These are phyloP conservation scores for Tremellales sp. DNA, from an alignment of 1,284 basidiomycete species.

Conservation along the genomic window DNA sequence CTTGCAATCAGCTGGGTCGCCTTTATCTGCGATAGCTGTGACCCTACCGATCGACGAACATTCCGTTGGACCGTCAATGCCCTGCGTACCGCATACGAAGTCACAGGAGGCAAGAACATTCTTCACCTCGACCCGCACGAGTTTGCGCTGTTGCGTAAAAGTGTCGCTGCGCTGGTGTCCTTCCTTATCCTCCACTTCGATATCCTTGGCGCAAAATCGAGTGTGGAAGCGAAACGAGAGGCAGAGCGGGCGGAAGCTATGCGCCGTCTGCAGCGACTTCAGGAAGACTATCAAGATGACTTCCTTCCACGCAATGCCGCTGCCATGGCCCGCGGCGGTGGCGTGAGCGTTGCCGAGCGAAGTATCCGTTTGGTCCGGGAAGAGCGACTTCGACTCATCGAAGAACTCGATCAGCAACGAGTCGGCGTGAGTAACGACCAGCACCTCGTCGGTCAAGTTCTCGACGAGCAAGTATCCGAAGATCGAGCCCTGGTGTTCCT, in stretches of 20 bases:
- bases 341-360: slow-evolving; percentile 51
- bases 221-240: slow-evolving; percentile 78
- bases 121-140: slow-evolving; percentile 82
- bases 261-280: slow-evolving; percentile 59
- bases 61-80: slow-evolving; percentile 99
- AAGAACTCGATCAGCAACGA: slow-evolving; percentile 61
- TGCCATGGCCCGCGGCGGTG: slow-evolving; percentile 14
- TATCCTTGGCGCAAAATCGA: slow-evolving; percentile 88
- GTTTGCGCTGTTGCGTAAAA: slow-evolving; percentile 81
- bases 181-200: slow-evolving; percentile 96
- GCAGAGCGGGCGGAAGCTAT: slow-evolving; percentile 76
- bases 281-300: slow-evolving; percentile 52
- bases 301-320: slow-evolving; percentile 35
- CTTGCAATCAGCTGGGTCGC: slow-evolving; percentile 95
- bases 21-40: slow-evolving; percentile 97
- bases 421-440: slow-evolving; percentile 63
- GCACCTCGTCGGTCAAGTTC: slow-evolving; percentile 75
- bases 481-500: slow-evolving; percentile 87
- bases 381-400: slow-evolving; percentile 58
- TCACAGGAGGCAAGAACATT: slow-evolving; percentile 86
- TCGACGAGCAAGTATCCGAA: slow-evolving; percentile 85
- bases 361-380: slow-evolving; percentile 71
- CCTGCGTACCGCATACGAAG: slow-evolving; percentile 85
- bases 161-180: slow-evolving; percentile 95
- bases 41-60: slow-evolving; percentile 90